Percentiles rank a stretch among this genome's conserved stretches.
Conservation (phyloP, 2,329 filamentous ascomycete genomes). For the Penicillium thymicola region DNA sequence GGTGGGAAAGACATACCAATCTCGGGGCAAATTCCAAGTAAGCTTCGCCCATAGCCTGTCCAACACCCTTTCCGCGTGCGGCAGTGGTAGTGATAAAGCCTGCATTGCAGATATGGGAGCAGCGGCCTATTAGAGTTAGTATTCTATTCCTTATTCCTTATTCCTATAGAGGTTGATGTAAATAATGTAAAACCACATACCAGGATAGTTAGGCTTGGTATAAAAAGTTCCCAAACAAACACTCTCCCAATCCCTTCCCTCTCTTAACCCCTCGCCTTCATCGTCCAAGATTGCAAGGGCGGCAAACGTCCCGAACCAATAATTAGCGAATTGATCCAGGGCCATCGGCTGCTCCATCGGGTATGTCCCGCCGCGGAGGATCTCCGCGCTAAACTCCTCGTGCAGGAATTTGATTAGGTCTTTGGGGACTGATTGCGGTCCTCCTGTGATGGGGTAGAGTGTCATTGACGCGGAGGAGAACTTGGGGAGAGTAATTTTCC, state of each 20-base stretch:
- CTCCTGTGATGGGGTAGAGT: constrained; percentile 29
- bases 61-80: constrained; percentile 35
- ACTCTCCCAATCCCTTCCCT: constrained; percentile 34
- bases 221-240: constrained; percentile 41
- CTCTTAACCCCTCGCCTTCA: constrained; percentile 14
- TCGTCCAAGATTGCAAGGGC: constrained; percentile 31
- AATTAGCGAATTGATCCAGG: constrained; percentile 31
- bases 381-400: constrained; percentile 35
- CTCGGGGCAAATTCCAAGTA: constrained; percentile 39
- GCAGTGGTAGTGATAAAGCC: constrained; percentile 36
- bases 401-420: constrained; percentile 30
- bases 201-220: constrained; percentile 43
- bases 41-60: constrained; percentile 35
- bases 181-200: constrained; percentile 17
- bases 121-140: constrained; percentile 29
- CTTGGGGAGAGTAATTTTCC: constrained; percentile 26
- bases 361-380: constrained; percentile 37
- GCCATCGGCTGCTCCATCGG: constrained; percentile 37
- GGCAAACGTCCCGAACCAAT: constrained; percentile 42
- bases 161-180: not conserved
- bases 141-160: not conserved
- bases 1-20: constrained; percentile 25
- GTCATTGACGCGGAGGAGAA: constrained; percentile 20
- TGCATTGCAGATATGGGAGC: constrained; percentile 40
- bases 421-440: constrained; percentile 20